phyloP scores from a whole-genome alignment of 257 asterid genomes.

The Petunia axillaris region DNA sequence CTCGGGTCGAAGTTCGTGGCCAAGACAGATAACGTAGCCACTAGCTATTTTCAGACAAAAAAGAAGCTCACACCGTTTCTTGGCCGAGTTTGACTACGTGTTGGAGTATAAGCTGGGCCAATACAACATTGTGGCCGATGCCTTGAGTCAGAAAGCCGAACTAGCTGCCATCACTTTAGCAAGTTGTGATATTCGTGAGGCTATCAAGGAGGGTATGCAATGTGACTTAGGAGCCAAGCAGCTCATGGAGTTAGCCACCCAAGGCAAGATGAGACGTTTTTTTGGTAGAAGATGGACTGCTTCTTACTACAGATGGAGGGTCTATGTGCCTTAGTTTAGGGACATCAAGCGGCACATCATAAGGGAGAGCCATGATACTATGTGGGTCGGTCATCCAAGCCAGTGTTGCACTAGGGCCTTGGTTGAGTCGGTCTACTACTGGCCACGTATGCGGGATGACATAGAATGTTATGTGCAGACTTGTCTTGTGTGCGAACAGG shows the following conservation, averaged over 20 bases:
- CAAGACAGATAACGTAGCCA: background rate
- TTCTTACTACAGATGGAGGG: background rate
- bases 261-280: background rate
- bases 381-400: background rate
- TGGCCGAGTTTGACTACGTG: background rate
- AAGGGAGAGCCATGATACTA: background rate
- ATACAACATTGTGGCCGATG: background rate
- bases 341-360: background rate
- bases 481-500: background rate
- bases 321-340: background rate
- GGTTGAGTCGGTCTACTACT: background rate
- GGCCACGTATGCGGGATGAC: background rate
- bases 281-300: background rate
- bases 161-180: too few relatives aligned
- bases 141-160: background rate
- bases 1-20: background rate
- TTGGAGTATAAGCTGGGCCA: background rate
- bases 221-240: background rate
- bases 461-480: background rate
- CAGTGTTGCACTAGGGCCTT: background rate
- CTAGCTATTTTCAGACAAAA: background rate
- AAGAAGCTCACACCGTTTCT: constrained; percentile 9
- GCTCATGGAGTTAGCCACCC: background rate
- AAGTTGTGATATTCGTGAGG: rapidly evolving
- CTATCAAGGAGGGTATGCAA: background rate